These are phyloP conservation scores for Populus hybrid DNA, from an alignment of 441 rosid species.

Conservation along the genomic window DNA sequence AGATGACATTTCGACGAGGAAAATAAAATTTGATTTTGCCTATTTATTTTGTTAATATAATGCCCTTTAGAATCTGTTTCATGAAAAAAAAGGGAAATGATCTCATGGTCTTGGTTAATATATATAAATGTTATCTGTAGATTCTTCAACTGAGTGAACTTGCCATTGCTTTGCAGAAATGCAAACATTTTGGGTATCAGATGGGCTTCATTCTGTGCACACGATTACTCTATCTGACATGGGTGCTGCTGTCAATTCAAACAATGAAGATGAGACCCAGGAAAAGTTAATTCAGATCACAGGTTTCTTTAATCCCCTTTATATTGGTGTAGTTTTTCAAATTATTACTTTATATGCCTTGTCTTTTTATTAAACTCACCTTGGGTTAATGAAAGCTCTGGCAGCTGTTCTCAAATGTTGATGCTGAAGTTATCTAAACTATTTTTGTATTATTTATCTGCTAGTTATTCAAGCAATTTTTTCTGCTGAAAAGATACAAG, in stretches of 20 bases:
- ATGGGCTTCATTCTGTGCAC: conserved; percentile 60
- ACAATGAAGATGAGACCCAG: conserved; percentile 34
- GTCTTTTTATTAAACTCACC: background rate
- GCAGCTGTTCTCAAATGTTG: background rate
- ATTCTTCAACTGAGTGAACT: conserved; percentile 10
- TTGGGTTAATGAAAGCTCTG: background rate
- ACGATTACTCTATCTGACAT: conserved; percentile 38
- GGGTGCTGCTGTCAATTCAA: conserved; percentile 37
- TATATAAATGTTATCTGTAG: background rate
- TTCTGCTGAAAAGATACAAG: conserved; percentile 57
- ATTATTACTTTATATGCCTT: background rate
- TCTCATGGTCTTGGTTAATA: background rate
- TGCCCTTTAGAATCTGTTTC: background rate
- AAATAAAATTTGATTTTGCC: background rate
- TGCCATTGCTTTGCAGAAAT: conserved; percentile 40
- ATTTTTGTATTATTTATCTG: conserved; percentile 11
- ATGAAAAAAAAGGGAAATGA: background rate
- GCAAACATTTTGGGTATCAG: conserved; percentile 64
- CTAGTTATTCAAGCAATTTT: conserved; percentile 59
- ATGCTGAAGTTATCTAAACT: conserved; percentile 1
- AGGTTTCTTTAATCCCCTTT: conserved; percentile 31
- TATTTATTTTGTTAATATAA: background rate
- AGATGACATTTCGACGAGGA: background rate
- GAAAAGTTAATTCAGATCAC: conserved; percentile 37
- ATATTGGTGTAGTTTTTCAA: background rate